Conservation (phyloP, 805 yeast species). For the Osmozyma mogii region DNA sequence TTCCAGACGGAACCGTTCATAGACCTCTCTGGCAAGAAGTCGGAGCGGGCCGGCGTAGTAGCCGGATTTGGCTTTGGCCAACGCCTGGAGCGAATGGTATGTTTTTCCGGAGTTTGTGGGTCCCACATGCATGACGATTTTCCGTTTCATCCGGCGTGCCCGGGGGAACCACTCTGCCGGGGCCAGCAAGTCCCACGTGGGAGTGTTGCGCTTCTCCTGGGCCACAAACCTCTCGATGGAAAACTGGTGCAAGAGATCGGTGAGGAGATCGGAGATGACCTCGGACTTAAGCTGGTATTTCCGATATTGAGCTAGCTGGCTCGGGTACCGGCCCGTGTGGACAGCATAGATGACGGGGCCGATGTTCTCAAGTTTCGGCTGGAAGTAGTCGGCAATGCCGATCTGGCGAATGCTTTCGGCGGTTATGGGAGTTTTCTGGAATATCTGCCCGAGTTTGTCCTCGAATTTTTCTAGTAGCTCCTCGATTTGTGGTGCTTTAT, state of each 20-base stretch:
- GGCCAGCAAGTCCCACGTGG: constrained; percentile 9
- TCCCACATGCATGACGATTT: constrained; percentile 88
- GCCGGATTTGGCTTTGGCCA: constrained; percentile 63
- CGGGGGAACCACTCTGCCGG: constrained; percentile 68
- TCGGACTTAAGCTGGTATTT: constrained; percentile 9
- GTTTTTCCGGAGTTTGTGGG: constrained; percentile 98
- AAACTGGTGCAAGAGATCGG: constrained; percentile 18
- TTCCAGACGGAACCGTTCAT: constrained; percentile 64
- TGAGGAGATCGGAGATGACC: constrained; percentile 15
- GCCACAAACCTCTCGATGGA: constrained; percentile 11
- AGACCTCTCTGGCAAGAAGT: constrained; percentile 83
- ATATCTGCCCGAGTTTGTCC: too few species aligned
- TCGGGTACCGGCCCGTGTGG: constrained; percentile 4
- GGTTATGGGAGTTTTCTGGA: too few species aligned
- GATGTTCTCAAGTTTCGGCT: constrained; percentile 3
- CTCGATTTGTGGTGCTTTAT: too few species aligned
- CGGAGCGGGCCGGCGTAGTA: constrained; percentile 94
- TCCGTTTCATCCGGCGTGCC: constrained; percentile 72
- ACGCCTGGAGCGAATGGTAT: constrained; percentile 63
- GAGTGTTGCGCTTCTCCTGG: constrained; percentile 6
- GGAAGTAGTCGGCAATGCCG: constrained; percentile 6
- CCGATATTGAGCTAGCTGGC: constrained; percentile 1
- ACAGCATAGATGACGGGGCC: constrained; percentile 5
- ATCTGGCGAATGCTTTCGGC: too few species aligned
- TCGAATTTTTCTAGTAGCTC: too few species aligned